Evolutionary conservation across 208 protist genomes (phyloP).

Genomic region (Trypanosoma congolense): DNA sequence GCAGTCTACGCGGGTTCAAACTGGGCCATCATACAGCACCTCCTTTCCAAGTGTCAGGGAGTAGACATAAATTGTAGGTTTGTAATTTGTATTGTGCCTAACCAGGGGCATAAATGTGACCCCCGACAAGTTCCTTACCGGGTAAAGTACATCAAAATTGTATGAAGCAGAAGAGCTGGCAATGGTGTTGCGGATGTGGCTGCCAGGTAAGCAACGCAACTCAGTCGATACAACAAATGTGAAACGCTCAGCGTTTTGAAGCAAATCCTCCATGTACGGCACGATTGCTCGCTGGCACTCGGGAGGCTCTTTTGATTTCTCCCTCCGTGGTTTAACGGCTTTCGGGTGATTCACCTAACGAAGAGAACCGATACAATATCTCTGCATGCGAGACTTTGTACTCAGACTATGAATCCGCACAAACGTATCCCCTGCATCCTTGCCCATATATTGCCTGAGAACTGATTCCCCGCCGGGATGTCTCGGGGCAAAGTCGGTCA

Average conservation of each 20-base stretch:
- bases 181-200: no score
- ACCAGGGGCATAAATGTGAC: no score
- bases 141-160: no score
- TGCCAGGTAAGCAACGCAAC: no score
- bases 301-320: background rate
- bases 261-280: conserved; percentile 26
- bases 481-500: conserved; percentile 35
- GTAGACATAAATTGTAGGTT: no score
- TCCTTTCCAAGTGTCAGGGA: conserved; percentile 30
- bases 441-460: conserved; percentile 19
- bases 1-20: conserved; percentile 43
- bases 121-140: no score
- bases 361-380: conserved; percentile 41
- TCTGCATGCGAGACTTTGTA: conserved; percentile 28
- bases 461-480: conserved; percentile 56
- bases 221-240: no score
- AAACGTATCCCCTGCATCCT: conserved; percentile 62
- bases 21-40: conserved; percentile 53
- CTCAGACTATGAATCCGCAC: conserved; percentile 60
- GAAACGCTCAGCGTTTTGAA: no score
- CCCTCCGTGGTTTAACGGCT: background rate
- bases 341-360: background rate
- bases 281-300: conserved; percentile 21
- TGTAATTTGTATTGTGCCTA: no score
- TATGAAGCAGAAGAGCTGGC: no score